Base-by-base conservation (phyloP, 352 stramenopile species). In the Phytopythium oedochilum region DNA sequence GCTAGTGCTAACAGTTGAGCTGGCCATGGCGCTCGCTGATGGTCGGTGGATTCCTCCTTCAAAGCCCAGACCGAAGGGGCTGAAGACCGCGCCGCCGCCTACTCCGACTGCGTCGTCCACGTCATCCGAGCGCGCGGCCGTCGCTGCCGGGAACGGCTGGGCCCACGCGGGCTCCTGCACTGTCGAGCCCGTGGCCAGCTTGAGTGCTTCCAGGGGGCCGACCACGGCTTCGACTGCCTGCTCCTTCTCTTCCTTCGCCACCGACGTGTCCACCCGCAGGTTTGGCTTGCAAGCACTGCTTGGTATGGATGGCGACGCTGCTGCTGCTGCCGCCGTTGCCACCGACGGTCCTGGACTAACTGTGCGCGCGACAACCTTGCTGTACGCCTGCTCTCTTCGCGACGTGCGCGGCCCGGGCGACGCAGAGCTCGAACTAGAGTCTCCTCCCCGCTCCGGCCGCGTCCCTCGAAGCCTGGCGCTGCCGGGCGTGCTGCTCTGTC, bases 31-130 rank as follows among this genome's bases (percentile, higher is more conserved):
- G 10, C 31, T 36, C 31, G 9, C 31, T n/a, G 28, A 22, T n/a
- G 45, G 29, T 42, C 68, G 73, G 56, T 66, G 71, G 47, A 89
- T 84, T 17, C 79, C 75, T 35, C 72, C 73, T 55, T 88, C 76
- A 42, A 92, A 92, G 3, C 77, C 77, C 45, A 92, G 59, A 9
- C 78, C 78, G 64, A 92, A 92, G 11, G 82, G 79, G 61, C 75
- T 89, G 39, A 86, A 92, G 17, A 87, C 71, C 15, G 59, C 64
- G 22, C 61, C 55, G 18, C 57, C 45, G 26, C 31, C 61, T 11
- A 40, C 65, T 31, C 36, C 51, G 1, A 55, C 53, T 22, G 40
- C 47, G 22, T 31, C 49, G 31, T 63, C 32, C 6, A 61, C 60
- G 23, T 84, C 70, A 43, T 91, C 78, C 20, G 56, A 55, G 29